A percentile compares a stretch with the other conserved stretches of the same genome.
phyloP scores from a whole-genome alignment of 805 yeast species.

The Hanseniaspora meyeri region DNA sequence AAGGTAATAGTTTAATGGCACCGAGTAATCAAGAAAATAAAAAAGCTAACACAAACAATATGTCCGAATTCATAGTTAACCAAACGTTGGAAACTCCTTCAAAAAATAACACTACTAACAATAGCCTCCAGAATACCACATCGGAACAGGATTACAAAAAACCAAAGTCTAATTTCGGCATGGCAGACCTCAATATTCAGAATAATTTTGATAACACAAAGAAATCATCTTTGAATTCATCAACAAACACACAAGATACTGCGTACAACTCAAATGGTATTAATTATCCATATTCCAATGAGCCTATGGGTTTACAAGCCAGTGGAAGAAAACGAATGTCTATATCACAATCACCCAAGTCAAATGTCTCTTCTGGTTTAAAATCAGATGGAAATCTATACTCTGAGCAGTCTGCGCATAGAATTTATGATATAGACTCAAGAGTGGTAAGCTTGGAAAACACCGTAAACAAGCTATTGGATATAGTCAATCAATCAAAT shows the following conservation, averaged over 20 bases:
- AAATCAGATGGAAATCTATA: background rate
- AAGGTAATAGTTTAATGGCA: background rate
- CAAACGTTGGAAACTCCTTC: background rate
- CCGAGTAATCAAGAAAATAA: background rate
- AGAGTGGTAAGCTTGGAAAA: constrained; percentile 2
- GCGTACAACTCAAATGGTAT: background rate
- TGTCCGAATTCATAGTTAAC: background rate
- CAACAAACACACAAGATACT: constrained; percentile 1
- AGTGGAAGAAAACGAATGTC: background rate
- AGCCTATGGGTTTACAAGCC: background rate
- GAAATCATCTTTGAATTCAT: background rate
- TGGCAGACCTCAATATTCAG: background rate
- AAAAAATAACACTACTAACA: background rate
- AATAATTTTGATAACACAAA: background rate
- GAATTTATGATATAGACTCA: constrained; percentile 5
- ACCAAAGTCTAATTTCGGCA: background rate
- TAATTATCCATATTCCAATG: background rate
- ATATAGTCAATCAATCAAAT: constrained; percentile 20
- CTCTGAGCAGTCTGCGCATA: background rate
- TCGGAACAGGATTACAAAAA: background rate
- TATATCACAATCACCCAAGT: constrained; percentile 10
- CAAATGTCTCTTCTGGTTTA: constrained; percentile 4
- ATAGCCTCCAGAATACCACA: background rate
- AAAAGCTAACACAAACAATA: background rate
- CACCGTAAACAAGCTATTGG: constrained; percentile 20